Evolutionary conservation across 257 asterid species (phyloP).

Genomic region (Penstemon barbatus): DNA sequence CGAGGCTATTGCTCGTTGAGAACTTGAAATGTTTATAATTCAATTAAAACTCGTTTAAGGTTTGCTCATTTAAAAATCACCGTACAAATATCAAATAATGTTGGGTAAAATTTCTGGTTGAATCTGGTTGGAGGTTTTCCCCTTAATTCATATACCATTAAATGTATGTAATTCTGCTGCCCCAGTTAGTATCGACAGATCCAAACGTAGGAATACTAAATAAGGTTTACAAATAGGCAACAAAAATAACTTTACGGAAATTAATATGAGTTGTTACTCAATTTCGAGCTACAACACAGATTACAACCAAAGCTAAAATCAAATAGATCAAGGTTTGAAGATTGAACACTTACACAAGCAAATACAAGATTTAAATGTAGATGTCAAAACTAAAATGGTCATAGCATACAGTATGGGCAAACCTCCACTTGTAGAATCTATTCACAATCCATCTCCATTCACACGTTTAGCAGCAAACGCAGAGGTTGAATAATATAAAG

Average conservation of each 20-base stretch:
- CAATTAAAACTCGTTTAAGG: too few species aligned
- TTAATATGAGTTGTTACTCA: background rate
- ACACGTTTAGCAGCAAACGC: background rate
- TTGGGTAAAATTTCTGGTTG: too few species aligned
- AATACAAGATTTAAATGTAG: background rate
- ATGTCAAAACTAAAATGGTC: constrained; percentile 6
- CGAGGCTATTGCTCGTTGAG: too few species aligned
- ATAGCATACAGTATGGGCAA: constrained; percentile 20
- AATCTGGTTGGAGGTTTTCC: too few species aligned
- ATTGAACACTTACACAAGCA: background rate
- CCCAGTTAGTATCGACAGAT: background rate
- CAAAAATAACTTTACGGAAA: background rate
- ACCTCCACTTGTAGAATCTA: constrained; percentile 20
- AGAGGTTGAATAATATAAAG: background rate
- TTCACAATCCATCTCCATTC: constrained; percentile 29
- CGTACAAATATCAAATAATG: too few species aligned
- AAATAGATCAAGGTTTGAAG: constrained; percentile 1
- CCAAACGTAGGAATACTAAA: background rate
- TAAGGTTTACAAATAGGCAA: background rate
- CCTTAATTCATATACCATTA: background rate
- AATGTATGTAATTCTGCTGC: background rate
- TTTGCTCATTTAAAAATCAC: too few species aligned
- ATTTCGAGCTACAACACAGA: constrained; percentile 16
- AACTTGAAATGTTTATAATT: too few species aligned
- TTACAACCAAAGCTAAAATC: background rate